Evolutionary conservation across 2,329 filamentous ascomycete species (phyloP).

Genomic region (Taxawa tesnikishii): DNA sequence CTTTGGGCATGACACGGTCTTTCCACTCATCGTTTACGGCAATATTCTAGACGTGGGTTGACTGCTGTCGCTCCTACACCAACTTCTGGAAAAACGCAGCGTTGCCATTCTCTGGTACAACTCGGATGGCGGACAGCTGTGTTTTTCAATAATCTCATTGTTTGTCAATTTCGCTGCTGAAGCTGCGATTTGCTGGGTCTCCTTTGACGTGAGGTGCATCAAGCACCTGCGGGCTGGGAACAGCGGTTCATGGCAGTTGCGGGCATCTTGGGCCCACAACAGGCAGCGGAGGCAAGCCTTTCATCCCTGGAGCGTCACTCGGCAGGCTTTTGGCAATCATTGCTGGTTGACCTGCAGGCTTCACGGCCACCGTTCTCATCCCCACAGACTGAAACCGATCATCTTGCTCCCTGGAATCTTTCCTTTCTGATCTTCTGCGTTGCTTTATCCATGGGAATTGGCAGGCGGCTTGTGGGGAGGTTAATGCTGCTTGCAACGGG

Average conservation of each 20-base stretch:
- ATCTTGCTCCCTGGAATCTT: constrained; percentile 3
- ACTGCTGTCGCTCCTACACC: constrained; percentile 19
- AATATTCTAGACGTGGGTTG: constrained; percentile 11
- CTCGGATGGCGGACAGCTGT: constrained; percentile 24
- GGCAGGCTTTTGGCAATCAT: constrained; percentile 20
- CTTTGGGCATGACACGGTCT: constrained; percentile 1
- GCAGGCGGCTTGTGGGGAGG: constrained; percentile 10
- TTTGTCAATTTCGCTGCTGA: constrained; percentile 7
- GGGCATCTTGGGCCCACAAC: neutral
- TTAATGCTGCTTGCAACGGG: too few relatives aligned
- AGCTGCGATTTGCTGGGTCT: constrained; percentile 1
- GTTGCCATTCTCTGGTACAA: constrained; percentile 25
- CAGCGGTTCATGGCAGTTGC: neutral
- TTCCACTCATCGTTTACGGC: constrained; percentile 10
- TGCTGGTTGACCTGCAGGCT: constrained; percentile 15
- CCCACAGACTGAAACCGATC: constrained; percentile 6
- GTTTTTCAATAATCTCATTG: constrained; percentile 9
- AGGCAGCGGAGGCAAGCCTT: constrained; percentile 3
- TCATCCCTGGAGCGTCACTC: constrained; percentile 24
- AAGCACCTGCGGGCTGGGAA: neutral
- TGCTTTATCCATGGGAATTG: constrained; percentile 4
- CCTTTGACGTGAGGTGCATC: neutral
- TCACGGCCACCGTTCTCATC: constrained; percentile 1
- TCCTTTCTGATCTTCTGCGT: constrained; percentile 2
- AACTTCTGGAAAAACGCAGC: constrained; percentile 29